These are phyloP conservation scores for Gyromitra esculenta DNA, from an alignment of 2,329 filamentous ascomycete species.

Conservation along the genomic window DNA sequence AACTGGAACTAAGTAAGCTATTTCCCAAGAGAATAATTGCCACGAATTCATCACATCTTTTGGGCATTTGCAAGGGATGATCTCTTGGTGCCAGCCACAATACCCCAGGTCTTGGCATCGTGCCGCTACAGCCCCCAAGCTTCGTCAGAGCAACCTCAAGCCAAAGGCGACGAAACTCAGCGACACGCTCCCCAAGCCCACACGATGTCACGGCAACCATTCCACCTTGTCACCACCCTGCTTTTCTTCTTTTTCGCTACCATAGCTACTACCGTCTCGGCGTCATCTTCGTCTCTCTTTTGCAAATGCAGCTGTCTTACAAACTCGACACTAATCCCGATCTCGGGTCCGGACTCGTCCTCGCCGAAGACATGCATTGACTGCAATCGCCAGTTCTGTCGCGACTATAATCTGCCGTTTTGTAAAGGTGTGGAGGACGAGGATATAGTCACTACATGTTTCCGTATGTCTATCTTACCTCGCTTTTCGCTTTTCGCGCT, in stretches of 20 bases:
- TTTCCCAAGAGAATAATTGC: too few species aligned
- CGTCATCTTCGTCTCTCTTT: slow-evolving; percentile 61
- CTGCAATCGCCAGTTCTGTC: slow-evolving; percentile 74
- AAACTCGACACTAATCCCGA: slow-evolving; percentile 74
- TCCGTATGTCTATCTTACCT: slow-evolving; percentile 63
- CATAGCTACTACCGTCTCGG: slow-evolving; percentile 41
- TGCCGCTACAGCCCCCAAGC: slow-evolving; percentile 5
- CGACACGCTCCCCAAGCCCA: slow-evolving; percentile 11
- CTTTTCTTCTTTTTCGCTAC: slow-evolving; percentile 42
- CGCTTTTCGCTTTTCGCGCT: neutral
- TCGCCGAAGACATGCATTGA: slow-evolving; percentile 68
- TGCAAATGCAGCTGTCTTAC: slow-evolving; percentile 77
- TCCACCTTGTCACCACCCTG: neutral
- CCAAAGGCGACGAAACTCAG: neutral
- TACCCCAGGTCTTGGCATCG: slow-evolving; percentile 42
- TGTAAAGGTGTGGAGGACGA: slow-evolving; percentile 71
- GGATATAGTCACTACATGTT: slow-evolving; percentile 73
- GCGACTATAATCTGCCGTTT: slow-evolving; percentile 70
- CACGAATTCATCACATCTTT: too few species aligned
- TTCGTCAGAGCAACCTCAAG: neutral
- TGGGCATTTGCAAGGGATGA: neutral
- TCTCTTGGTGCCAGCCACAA: neutral
- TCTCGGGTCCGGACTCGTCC: slow-evolving; percentile 60
- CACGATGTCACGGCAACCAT: slow-evolving; percentile 19
- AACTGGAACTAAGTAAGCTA: too few species aligned